A percentile compares a stretch with the other conserved stretches of the same genome.
Evolutionary conservation across 495 filamentous ascomycete genomes (phyloP).

Genomic region (Margaritispora aquatica): DNA sequence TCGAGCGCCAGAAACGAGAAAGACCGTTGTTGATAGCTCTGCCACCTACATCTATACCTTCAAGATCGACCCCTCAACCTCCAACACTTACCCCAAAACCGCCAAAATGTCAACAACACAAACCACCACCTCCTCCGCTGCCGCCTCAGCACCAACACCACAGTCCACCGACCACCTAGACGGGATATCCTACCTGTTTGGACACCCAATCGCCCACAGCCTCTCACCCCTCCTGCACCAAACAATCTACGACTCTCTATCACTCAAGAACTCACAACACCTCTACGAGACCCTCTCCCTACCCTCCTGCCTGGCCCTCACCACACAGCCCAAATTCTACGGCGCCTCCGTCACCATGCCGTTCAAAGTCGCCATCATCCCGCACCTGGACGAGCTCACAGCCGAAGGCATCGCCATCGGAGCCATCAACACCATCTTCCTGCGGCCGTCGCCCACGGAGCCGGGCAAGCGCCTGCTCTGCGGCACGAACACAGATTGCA

Average conservation of each 20-base stretch:
- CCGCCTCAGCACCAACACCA: not conserved
- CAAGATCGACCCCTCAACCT: not conserved
- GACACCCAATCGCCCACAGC: conserved; percentile 52
- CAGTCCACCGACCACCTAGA: conserved; percentile 32
- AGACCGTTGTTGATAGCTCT: too few relatives aligned
- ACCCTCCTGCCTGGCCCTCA: conserved; percentile 41
- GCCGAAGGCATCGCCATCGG: conserved; percentile 61
- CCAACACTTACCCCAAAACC: not conserved
- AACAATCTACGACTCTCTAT: conserved; percentile 52
- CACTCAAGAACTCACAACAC: conserved; percentile 56
- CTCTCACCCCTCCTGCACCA: conserved; percentile 64
- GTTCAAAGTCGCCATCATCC: conserved; percentile 64
- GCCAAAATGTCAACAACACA: conserved; percentile 2
- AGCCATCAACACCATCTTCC: conserved; percentile 69
- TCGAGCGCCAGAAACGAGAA: too few relatives aligned
- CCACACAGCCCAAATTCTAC: conserved; percentile 46
- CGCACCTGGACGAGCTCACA: conserved; percentile 60
- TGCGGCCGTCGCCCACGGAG: conserved; percentile 38
- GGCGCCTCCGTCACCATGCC: conserved; percentile 73
- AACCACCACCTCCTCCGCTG: not conserved
- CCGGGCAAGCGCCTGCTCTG: conserved; percentile 41
- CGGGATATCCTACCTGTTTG: conserved; percentile 48
- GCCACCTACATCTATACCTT: not conserved
- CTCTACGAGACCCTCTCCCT: conserved; percentile 49
- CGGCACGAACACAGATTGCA: conserved; percentile 72